Evolutionary conservation across 1,284 basidiomycete genomes (phyloP), one percentile per base, ranked within the genome.

Genomic region (Cystobasidiaceae sp.): DNA sequence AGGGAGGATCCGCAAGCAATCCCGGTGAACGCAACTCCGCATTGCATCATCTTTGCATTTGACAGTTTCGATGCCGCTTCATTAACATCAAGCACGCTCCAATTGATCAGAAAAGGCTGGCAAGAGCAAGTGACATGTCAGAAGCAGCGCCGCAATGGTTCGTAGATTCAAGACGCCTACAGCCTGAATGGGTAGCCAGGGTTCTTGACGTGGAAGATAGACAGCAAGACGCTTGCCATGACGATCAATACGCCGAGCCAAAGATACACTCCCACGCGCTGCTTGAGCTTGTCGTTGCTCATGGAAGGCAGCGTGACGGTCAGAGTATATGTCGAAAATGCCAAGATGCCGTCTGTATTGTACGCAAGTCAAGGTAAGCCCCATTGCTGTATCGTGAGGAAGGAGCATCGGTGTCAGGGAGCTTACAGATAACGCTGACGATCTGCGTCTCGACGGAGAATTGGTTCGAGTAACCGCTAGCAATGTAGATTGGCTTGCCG

Each of bases 381-480:
- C 3, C 13, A 17, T 15, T 28, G 39, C 37, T 43, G 49, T 27
- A 50, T 33, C 28, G 41, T 34, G 11, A 45, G 66, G 58, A 66
- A 49, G 30, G n/a, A 19, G 11, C 9, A 39, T n/a, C 9, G 37
- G 11, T 17, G 44, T 11, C 44, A 21, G 13, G 34, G 15, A 9
- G 83, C 90, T 75, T 74, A 96, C 93, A 98, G 51, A 94, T 84
- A 67, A 84, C 83, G 0, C 87, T 83, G 25, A 98, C 81, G 54
- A 97, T 88, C 74, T 91, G 88, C 21, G 88, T 88, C 79, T 99
- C 96, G 73, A 94, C 87, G 2, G 92, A 93, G 72, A 85, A 89
- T 78, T 97, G 93, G 74, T 86, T 91, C 75, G 88, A 86, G 78
- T 88, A 97, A 1, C 94, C 93, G 8, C 80, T 82, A 8, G 90